A percentile compares a stretch with the other conserved stretches of the same genome.
Evolutionary conservation across 2,329 filamentous ascomycete species (phyloP).

Genomic region (Colletotrichum limetticola): DNA sequence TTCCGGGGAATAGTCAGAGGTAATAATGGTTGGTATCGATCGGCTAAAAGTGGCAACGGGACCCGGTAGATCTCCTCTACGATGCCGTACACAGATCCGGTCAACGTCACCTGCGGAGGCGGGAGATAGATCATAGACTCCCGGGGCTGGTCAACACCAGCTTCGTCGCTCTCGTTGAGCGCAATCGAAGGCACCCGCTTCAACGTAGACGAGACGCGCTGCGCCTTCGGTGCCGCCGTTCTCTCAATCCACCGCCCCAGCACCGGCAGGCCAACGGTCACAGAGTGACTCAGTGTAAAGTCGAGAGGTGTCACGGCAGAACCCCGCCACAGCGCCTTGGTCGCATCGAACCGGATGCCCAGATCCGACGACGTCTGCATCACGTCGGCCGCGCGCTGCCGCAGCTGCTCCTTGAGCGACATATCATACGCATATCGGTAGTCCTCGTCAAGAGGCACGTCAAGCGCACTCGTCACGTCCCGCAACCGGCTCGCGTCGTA

Average conservation of each 20-base stretch:
- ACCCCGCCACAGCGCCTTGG: conserved; percentile 31
- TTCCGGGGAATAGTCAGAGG: conserved; percentile 49
- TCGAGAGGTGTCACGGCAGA: conserved; percentile 46
- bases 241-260: conserved; percentile 42
- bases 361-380: conserved; percentile 49
- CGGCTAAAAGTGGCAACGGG: conserved; percentile 45
- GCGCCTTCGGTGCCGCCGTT: not conserved
- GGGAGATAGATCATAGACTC: conserved; percentile 33
- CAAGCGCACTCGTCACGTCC: conserved; percentile 13
- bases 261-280: conserved; percentile 47
- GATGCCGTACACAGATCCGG: conserved; percentile 53
- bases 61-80: conserved; percentile 44
- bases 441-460: conserved; percentile 31
- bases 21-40: conserved; percentile 52
- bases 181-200: conserved; percentile 37
- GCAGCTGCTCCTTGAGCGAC: conserved; percentile 39
- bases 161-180: conserved; percentile 11
- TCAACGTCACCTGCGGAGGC: conserved; percentile 50
- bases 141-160: not conserved
- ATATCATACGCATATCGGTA: conserved; percentile 37
- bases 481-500: conserved; percentile 50
- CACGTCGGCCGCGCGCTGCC: conserved; percentile 37
- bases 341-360: conserved; percentile 50
- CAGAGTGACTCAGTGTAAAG: conserved; percentile 51
- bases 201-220: not conserved